Conservation (phyloP, 1,139 yeast genomes). For the Scheffersomyces segobiensis region DNA sequence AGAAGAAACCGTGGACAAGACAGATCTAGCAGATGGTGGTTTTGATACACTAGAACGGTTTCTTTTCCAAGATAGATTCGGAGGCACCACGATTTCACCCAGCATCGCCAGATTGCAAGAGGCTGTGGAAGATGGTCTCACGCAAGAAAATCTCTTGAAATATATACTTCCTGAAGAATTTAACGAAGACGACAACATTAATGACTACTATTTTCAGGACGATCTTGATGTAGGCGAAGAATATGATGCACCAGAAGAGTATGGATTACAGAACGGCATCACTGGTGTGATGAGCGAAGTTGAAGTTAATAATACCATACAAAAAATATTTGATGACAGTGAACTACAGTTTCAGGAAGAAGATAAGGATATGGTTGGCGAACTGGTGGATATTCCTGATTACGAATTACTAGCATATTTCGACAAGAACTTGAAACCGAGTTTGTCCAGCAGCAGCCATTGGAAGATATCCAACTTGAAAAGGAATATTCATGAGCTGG, state of each 20-base stretch:
- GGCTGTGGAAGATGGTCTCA: neutral
- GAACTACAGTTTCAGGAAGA: neutral
- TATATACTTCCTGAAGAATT: neutral
- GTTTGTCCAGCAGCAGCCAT: neutral
- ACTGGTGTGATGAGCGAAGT: conserved; percentile 1
- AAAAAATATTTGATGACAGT: neutral
- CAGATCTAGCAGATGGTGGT: neutral
- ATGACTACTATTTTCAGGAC: conserved; percentile 1
- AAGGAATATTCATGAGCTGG: neutral
- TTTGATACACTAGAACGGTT: neutral
- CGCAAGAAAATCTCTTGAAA: neutral
- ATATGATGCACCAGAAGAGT: neutral
- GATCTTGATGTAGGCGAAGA: neutral
- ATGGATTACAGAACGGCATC: neutral
- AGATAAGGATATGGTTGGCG: neutral
- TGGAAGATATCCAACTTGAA: conserved; percentile 4
- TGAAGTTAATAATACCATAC: conserved; percentile 1
- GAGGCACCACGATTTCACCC: neutral
- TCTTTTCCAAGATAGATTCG: neutral
- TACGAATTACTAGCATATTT: conserved; percentile 10
- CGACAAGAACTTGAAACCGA: conserved; percentile 6
- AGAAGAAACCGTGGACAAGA: conserved; percentile 1
- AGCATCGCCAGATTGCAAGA: neutral
- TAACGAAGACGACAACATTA: neutral
- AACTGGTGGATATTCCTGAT: conserved; percentile 5